Evolutionary conservation across 2,329 filamentous ascomycete genomes (phyloP).

Genomic region (Pezicula radicicola): DNA sequence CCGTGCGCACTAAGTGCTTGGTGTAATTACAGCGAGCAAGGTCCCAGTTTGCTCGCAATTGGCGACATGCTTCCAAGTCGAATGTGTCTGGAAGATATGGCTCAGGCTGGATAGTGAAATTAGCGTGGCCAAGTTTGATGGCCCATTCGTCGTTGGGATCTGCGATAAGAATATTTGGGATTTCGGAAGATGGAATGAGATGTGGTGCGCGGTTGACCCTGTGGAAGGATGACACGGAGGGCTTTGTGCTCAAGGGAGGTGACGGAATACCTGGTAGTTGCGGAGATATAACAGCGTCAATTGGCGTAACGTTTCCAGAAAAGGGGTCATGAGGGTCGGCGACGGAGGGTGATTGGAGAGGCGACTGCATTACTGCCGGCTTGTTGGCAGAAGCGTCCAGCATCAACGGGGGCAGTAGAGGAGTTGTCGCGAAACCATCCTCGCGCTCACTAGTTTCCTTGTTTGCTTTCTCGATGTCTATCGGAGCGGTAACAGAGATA

Average conservation of each 20-base stretch:
- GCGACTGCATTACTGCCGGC: slow-evolving; percentile 65
- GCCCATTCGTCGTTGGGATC: slow-evolving; percentile 80
- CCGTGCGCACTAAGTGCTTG: slow-evolving; percentile 82
- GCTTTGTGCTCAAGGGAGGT: slow-evolving; percentile 73
- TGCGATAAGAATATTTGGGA: slow-evolving; percentile 64
- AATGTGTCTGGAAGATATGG: slow-evolving; percentile 69
- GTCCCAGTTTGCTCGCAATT: slow-evolving; percentile 78
- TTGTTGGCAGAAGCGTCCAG: slow-evolving; percentile 43
- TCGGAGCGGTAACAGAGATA: slow-evolving; percentile 42
- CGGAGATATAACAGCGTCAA: slow-evolving; percentile 37
- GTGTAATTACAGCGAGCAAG: slow-evolving; percentile 81
- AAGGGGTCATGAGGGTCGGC: slow-evolving; percentile 45
- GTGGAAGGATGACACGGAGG: slow-evolving; percentile 74
- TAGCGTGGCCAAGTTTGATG: slow-evolving; percentile 82
- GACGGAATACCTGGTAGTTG: slow-evolving; percentile 51
- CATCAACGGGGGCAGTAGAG: slow-evolving; percentile 79
- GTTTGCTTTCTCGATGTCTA: slow-evolving; percentile 52
- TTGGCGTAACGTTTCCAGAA: slow-evolving; percentile 41
- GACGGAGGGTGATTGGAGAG: slow-evolving; percentile 81
- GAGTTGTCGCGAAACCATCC: slow-evolving; percentile 72
- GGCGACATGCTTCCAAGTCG: slow-evolving; percentile 51
- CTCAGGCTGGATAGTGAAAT: slow-evolving; percentile 82
- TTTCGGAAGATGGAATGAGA: slow-evolving; percentile 47
- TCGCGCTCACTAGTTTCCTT: slow-evolving; percentile 46
- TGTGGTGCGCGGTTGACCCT: slow-evolving; percentile 40